Percentiles rank a stretch among this genome's conserved stretches.
Evolutionary conservation across 164 flowering plant genomes (phyloP).

Genomic region (Echeveria elegans): DNA sequence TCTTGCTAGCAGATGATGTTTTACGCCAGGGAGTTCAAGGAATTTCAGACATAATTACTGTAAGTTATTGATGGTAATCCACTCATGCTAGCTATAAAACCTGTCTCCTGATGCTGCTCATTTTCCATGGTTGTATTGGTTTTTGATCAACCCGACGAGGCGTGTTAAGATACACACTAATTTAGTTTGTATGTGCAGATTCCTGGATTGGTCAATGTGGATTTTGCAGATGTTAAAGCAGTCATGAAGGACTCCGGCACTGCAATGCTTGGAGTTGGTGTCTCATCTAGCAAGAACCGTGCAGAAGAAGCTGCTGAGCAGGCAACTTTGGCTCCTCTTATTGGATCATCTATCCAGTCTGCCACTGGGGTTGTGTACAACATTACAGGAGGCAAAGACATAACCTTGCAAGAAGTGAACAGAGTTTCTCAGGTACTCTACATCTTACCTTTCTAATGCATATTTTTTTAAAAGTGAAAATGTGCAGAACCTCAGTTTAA

Average conservation of each 20-base stretch:
- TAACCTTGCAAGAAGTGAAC: conserved; percentile 96
- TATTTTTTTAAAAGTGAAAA: not conserved
- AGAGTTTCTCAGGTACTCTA: conserved; percentile 93
- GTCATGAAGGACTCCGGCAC: conserved; percentile 99
- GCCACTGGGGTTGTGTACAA: conserved; percentile 97
- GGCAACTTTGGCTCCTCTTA: conserved; percentile 88
- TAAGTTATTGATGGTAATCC: conserved; percentile 23
- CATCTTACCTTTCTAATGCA: not conserved
- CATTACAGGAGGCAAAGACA: conserved; percentile 96
- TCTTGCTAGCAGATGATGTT: conserved; percentile 97
- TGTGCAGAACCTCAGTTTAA: not conserved
- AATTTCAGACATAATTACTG: conserved; percentile 95
- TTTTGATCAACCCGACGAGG: not conserved
- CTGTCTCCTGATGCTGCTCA: not conserved
- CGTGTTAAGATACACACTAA: not conserved
- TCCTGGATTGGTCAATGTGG: conserved; percentile 97
- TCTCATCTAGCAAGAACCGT: conserved; percentile 95
- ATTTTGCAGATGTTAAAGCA: conserved; percentile 99
- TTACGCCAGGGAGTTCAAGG: conserved; percentile 99
- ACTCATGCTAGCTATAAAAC: not conserved
- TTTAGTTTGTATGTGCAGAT: conserved; percentile 42
- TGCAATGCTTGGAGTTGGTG: conserved; percentile 99
- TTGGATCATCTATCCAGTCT: conserved; percentile 91
- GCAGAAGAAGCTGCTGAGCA: conserved; percentile 99
- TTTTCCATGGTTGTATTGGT: not conserved